Percentiles rank a stretch among this genome's conserved stretches.
Evolutionary conservation across 257 asterid species (phyloP).

Genomic region (Penstemon davidsonii): DNA sequence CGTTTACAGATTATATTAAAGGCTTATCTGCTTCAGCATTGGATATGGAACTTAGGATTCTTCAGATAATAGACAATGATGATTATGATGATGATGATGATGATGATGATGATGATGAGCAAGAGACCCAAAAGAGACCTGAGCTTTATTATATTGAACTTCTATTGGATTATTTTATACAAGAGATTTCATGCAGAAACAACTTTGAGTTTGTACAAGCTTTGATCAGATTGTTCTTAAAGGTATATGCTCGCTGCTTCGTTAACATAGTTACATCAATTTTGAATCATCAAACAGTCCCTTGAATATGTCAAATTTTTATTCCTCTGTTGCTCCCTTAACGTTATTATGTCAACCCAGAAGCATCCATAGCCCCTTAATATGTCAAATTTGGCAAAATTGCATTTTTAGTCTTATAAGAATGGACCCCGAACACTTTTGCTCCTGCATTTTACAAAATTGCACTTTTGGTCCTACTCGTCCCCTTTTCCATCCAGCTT

Average conservation of each 20-base stretch:
- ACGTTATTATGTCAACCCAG: too few species aligned
- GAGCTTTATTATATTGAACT: constrained; percentile 64
- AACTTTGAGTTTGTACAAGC: constrained; percentile 87
- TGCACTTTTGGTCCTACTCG: too few species aligned
- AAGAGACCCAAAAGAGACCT: constrained; percentile 50
- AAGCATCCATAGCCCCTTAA: background rate
- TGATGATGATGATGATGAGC: constrained; percentile 56
- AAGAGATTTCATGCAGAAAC: constrained; percentile 64
- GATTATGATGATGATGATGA: constrained; percentile 47
- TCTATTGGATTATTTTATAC: constrained; percentile 71
- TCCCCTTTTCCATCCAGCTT: too few species aligned
- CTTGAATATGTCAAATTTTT: too few species aligned
- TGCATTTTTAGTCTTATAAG: too few species aligned
- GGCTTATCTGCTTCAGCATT: constrained; percentile 68
- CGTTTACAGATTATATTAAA: constrained; percentile 73
- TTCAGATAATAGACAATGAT: constrained; percentile 67
- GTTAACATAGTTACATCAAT: too few species aligned
- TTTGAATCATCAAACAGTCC: too few species aligned
- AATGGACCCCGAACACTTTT: too few species aligned
- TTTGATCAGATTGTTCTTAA: constrained; percentile 68
- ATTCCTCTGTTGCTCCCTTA: too few species aligned
- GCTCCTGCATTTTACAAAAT: too few species aligned
- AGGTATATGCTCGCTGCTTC: constrained; percentile 45
- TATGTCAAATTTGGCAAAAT: background rate
- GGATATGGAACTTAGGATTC: constrained; percentile 91